Evolutionary conservation across 1,284 basidiomycete genomes (phyloP).

Genomic region (Exobasidium rhododendri): DNA sequence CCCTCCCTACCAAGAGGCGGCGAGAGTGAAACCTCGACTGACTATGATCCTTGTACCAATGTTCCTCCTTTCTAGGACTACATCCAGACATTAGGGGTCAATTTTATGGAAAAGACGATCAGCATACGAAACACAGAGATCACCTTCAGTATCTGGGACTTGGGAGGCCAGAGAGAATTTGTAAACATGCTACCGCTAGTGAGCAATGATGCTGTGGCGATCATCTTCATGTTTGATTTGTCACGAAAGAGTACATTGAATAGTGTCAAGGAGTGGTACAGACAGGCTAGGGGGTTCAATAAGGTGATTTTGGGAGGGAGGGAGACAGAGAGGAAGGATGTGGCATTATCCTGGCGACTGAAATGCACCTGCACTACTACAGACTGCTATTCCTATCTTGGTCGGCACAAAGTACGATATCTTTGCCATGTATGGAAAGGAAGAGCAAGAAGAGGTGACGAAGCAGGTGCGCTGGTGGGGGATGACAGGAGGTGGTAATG

Average conservation of each 20-base stretch:
- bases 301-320: slow-evolving; percentile 56
- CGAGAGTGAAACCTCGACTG: too few relatives aligned
- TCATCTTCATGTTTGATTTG: slow-evolving; percentile 99
- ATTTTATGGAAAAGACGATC: slow-evolving; percentile 99
- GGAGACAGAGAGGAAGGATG: too few relatives aligned
- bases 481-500: slow-evolving; percentile 98
- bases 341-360: too few relatives aligned
- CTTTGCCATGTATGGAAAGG: slow-evolving; percentile 88
- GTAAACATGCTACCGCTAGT: slow-evolving; percentile 98
- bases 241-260: slow-evolving; percentile 94
- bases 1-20: too few relatives aligned
- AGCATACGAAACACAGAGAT: slow-evolving; percentile 95
- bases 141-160: slow-evolving; percentile 98
- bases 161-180: slow-evolving; percentile 91
- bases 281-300: slow-evolving; percentile 96
- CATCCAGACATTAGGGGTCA: slow-evolving; percentile 92
- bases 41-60: not conserved
- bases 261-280: slow-evolving; percentile 98
- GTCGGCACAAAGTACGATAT: slow-evolving; percentile 98
- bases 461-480: slow-evolving; percentile 80
- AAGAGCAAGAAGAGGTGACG: slow-evolving; percentile 98
- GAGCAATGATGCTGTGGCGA: slow-evolving; percentile 93
- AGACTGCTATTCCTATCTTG: slow-evolving; percentile 53
- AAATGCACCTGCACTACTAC: too few relatives aligned
- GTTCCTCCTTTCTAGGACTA: slow-evolving; percentile 66